These are phyloP conservation scores for Pseudocercospora pini-densiflorae DNA, from an alignment of 2,329 filamentous ascomycete genomes.

Conservation along the genomic window DNA sequence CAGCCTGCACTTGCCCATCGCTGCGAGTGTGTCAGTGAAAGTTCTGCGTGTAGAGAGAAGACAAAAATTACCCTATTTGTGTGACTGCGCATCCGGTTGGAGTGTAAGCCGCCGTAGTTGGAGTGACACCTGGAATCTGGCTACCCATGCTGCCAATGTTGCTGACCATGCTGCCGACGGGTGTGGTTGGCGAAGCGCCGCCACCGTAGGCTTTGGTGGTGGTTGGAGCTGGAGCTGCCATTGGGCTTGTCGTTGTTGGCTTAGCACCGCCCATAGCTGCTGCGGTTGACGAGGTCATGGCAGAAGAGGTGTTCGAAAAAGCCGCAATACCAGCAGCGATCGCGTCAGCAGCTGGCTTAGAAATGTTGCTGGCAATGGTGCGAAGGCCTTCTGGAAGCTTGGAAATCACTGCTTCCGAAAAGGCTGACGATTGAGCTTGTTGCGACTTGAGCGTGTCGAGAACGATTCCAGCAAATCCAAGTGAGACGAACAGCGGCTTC, in stretches of 20 bases:
- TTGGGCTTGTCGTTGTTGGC: constrained; percentile 8
- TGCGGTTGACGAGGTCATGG: not conserved
- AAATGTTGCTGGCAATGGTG: constrained; percentile 12
- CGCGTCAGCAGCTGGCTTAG: constrained; percentile 18
- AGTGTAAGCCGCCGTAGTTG: constrained; percentile 1
- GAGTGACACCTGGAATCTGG: constrained; percentile 14
- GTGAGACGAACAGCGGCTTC: constrained; percentile 8
- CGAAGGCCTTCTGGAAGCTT: constrained; percentile 19
- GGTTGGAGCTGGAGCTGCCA: constrained; percentile 1
- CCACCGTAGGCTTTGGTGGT: constrained; percentile 10
- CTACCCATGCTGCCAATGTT: not conserved
- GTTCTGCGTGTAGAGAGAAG: not conserved
- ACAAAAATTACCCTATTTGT: not conserved
- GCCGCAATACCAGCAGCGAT: constrained; percentile 15
- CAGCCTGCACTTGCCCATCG: not conserved
- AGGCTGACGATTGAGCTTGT: constrained; percentile 17
- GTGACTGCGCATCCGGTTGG: not conserved
- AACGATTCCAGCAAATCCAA: constrained; percentile 15
- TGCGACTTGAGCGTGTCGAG: constrained; percentile 18
- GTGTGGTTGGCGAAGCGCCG: not conserved
- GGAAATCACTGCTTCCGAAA: constrained; percentile 17
- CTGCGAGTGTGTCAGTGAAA: not conserved
- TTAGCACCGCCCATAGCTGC: constrained; percentile 4
- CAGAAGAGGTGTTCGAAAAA: constrained; percentile 9
- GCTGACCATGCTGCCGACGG: constrained; percentile 1